Conservation (phyloP, 139 green algal genomes). For the Haematococcus lacustris region DNA sequence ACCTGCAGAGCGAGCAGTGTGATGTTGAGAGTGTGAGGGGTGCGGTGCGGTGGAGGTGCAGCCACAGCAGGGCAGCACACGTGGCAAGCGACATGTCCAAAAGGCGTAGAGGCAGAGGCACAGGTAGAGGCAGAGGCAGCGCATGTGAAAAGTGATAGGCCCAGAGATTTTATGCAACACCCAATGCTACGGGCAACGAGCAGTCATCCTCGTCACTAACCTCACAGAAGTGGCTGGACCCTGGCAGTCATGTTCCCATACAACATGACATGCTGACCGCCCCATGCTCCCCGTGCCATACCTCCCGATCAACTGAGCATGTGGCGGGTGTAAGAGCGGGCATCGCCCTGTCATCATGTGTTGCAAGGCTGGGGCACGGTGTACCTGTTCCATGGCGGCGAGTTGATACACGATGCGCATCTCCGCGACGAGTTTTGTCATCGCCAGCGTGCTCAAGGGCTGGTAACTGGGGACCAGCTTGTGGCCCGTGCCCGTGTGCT, state of each 20-base stretch:
- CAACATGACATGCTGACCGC: background rate
- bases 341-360: background rate
- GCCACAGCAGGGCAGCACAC: too few species aligned
- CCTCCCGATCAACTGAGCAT: background rate
- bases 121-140: too few species aligned
- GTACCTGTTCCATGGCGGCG: conserved; percentile 14
- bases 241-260: background rate
- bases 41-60: too few species aligned
- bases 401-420: conserved; percentile 23
- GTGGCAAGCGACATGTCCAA: too few species aligned
- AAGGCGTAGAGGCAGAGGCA: too few species aligned
- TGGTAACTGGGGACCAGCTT: conserved; percentile 15
- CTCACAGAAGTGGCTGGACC: background rate
- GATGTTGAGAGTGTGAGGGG: too few species aligned
- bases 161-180: too few species aligned
- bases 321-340: background rate
- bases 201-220: background rate
- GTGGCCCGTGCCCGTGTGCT: conserved; percentile 13
- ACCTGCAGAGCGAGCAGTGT: too few species aligned
- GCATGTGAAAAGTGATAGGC: too few species aligned
- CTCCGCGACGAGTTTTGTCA: conserved; percentile 22
- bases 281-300: background rate
- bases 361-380: background rate
- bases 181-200: background rate
- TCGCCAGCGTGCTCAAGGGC: conserved; percentile 8